Conservation (phyloP, 768 basidiomycete genomes). For the Leucosporidium scottii region DNA sequence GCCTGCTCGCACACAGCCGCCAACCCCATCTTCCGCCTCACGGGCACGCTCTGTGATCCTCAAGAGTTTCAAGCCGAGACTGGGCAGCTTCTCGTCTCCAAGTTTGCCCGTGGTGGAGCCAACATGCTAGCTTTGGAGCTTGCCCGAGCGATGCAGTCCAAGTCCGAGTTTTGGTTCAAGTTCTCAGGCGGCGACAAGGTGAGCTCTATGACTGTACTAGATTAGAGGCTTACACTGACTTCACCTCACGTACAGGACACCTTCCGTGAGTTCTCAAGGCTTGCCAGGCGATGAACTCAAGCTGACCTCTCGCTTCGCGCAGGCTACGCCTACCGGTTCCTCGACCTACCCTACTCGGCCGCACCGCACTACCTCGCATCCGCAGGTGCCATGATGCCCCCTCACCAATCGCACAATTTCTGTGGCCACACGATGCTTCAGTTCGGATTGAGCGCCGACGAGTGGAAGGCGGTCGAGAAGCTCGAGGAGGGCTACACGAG, state of each 20-base stretch:
- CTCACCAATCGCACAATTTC: slow-evolving; percentile 37
- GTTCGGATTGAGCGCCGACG: slow-evolving; percentile 38
- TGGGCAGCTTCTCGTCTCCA: slow-evolving; percentile 44
- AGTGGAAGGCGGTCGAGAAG: neutral
- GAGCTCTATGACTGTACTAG: slow-evolving; percentile 43
- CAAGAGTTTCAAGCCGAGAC: slow-evolving; percentile 45
- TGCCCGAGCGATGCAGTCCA: slow-evolving; percentile 42
- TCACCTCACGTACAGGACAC: neutral
- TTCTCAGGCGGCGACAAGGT: slow-evolving; percentile 44
- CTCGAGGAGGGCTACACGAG: neutral
- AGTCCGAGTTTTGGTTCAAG: slow-evolving; percentile 46
- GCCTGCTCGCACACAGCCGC: too few species aligned
- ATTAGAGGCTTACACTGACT: too few species aligned
- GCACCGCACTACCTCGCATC: slow-evolving; percentile 43
- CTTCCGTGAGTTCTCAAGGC: neutral
- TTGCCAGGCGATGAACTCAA: neutral
- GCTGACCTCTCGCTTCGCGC: neutral
- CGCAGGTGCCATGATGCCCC: slow-evolving; percentile 35
- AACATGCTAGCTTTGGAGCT: slow-evolving; percentile 45
- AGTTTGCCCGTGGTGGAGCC: slow-evolving; percentile 44
- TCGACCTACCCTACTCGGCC: slow-evolving; percentile 39
- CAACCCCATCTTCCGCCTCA: slow-evolving; percentile 46
- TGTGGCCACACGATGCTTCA: slow-evolving; percentile 45
- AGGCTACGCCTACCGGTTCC: slow-evolving; percentile 43
- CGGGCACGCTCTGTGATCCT: slow-evolving; percentile 41